These are phyloP conservation scores for Mortierella sp. DNA, from an alignment of 371 early-diverging fungal genomes.

Conservation along the genomic window DNA sequence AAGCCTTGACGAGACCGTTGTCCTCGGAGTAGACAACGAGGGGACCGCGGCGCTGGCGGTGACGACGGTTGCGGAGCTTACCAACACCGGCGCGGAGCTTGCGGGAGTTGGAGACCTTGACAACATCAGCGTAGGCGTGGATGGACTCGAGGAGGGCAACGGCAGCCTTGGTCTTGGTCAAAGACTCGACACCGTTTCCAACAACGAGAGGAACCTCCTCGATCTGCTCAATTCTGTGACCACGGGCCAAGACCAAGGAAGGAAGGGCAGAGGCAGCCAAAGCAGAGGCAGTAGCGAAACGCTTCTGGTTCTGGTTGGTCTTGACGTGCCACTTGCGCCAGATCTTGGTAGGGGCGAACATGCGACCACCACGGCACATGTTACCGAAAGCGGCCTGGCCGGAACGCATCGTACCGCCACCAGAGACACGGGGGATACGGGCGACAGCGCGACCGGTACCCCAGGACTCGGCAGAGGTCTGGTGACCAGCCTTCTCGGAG, in stretches of 20 bases:
- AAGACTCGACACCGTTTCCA: conserved; percentile 82
- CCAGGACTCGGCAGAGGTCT: conserved; percentile 99
- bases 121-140: conserved; percentile 96
- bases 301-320: conserved; percentile 98
- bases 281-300: conserved; percentile 98
- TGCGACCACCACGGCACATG: conserved; percentile 99
- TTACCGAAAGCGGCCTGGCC: conserved; percentile 99
- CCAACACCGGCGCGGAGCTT: conserved; percentile 99
- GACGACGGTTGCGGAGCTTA: conserved; percentile 99
- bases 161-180: conserved; percentile 98
- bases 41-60: conserved; percentile 98
- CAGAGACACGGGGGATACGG: conserved; percentile 99
- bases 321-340: conserved; percentile 99
- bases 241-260: conserved; percentile 98
- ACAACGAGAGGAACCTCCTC: conserved; percentile 99
- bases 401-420: conserved; percentile 99
- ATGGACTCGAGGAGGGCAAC: conserved; percentile 93
- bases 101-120: conserved; percentile 97
- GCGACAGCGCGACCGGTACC: conserved; percentile 99
- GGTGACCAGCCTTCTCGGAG: conserved; percentile 98
- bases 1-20: conserved; percentile 96
- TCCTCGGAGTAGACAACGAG: conserved; percentile 98
- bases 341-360: conserved; percentile 99
- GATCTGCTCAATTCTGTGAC: conserved; percentile 97
- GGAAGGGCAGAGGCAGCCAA: conserved; percentile 99